Evolutionary conservation across 1,284 basidiomycete species (phyloP), one percentile per base, ranked within the genome.

Genomic region (Salmacisia buchloeana): DNA sequence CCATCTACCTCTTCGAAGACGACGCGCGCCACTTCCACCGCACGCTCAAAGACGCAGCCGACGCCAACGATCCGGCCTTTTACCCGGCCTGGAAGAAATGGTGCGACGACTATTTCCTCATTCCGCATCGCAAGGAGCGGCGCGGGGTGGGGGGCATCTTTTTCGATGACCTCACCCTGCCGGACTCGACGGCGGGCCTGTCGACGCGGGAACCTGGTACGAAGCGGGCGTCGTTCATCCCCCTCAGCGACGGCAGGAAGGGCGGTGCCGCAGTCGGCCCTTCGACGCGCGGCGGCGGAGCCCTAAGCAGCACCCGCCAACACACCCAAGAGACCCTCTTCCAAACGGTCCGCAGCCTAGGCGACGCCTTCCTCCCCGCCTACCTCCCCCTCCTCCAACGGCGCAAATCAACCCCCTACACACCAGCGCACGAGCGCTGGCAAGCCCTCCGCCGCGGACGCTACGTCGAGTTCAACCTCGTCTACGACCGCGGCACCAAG

Each of bases 51-150:
- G 79, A 80, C 2, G 89, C 90, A 0, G 94, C 91, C 79, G 89
- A 90, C 73, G 80, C 82, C 43, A 88, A 93, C 80, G 87, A 90
- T 54, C 65, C 83, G 2, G 82, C 83, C 31, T 85, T 94, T 65
- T 92, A 92, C 82, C 85, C 86, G 3, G 82, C 84, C 1, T 93
- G 94, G 85, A 98, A 98, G 81, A 85, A 85, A 71, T 97, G 93
- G 92, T 97, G 94, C 83, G 96, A 98, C 82, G 87, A 91, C 78
- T 99, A 99, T 83, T 98, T 99, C 81, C 89, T 84, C 82, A 88
- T 97, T 73, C 85, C 90, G n/a, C 94, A 98, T 79, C 87, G 94
- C n/a, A 82, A 83, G 34, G 94, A 98, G 82, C 82, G 86, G 1
- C 87, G 94, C 27, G 96, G 96, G 2, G 82, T 99, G 41, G 96